Conservation (phyloP, 495 filamentous ascomycete genomes). For the Penicillium manginii region DNA sequence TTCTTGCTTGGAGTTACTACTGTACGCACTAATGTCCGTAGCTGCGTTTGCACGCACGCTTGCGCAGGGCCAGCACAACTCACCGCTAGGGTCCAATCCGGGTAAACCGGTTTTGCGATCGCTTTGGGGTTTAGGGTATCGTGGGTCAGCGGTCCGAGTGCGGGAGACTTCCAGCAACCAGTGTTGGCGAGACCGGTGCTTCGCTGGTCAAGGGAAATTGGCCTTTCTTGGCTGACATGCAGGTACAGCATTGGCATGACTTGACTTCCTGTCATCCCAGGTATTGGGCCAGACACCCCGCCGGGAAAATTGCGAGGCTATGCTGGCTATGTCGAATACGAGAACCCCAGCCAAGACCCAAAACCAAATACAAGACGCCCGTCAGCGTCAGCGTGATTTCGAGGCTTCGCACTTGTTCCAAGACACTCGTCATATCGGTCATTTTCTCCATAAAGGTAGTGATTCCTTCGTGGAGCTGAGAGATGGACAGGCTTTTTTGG, state of each 20-base stretch:
- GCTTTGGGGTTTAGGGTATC: not conserved
- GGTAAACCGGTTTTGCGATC: not conserved
- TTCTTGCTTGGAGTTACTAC: not conserved
- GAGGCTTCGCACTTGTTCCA: not conserved
- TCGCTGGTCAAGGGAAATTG: not conserved
- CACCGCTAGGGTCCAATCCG: not conserved
- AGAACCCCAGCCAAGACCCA: not conserved
- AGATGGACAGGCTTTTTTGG: not conserved
- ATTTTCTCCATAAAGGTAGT: not conserved
- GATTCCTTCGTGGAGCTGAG: too few species aligned
- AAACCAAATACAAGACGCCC: not conserved
- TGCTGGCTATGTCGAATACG: not conserved
- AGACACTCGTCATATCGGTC: not conserved
- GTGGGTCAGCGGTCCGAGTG: slow-evolving; percentile 4
- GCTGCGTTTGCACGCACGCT: not conserved
- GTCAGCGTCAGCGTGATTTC: not conserved
- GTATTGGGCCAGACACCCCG: not conserved
- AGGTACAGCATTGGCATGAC: not conserved
- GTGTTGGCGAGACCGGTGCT: not conserved
- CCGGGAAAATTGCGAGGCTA: not conserved
- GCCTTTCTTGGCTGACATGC: slow-evolving; percentile 1
- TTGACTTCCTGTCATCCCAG: not conserved
- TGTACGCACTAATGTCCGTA: not conserved
- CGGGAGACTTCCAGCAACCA: not conserved
- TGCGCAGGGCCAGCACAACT: slow-evolving; percentile 1